Base-by-base conservation (phyloP, 2,329 filamentous ascomycete genomes). In the Hymenoscyphus salicellus region DNA sequence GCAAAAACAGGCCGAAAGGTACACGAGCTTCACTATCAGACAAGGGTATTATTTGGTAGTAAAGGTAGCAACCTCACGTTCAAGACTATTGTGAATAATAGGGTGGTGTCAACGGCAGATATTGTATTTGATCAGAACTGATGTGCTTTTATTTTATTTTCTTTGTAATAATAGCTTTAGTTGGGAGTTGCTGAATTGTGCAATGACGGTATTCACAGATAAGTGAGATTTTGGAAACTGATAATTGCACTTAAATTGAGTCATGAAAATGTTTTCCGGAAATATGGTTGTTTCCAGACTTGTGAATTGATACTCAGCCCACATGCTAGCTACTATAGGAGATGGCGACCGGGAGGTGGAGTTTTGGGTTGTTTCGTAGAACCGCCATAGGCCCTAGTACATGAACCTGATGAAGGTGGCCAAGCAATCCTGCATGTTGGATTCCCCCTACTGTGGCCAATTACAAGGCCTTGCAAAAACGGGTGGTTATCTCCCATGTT, bases 41-140 rank as follows among this genome's bases (percentile, higher is more conserved):
- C 23, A 3, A 23, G 61, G 36, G 49, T 64, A 2, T 23, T 49
- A 17, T 64, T 64, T 61, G 58, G 63, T 11, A 23, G 36, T 49
- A 61, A 49, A 41, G 63, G 63, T 2, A 36, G 33, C 10, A 64
- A 64, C 23, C 63, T 64, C 10, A 58, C 36, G 7, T 64, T 58
- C 30, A 60, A 55, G 28, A 58, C 16, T 17, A n/a, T 64, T 49
- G 33, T 61, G 2, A 41, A 61, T 41, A 58, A 52, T n/a, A 49
- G 3, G 20, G 36, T 52, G 6, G 26, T 58, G 28, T 57, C 49
- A n/a, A 61, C 62, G 20, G 62, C 62, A 33, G 49, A 23, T 32
- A 60, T 64, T 56, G n/a, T 38, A 10, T 64, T 64, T 49, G 46
- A 64, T 52, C 43, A 49, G 20, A 28, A 41, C 20, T 56, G 60